Conservation (phyloP, 116 monocot species). For the Phalaenopsis hybrid region DNA sequence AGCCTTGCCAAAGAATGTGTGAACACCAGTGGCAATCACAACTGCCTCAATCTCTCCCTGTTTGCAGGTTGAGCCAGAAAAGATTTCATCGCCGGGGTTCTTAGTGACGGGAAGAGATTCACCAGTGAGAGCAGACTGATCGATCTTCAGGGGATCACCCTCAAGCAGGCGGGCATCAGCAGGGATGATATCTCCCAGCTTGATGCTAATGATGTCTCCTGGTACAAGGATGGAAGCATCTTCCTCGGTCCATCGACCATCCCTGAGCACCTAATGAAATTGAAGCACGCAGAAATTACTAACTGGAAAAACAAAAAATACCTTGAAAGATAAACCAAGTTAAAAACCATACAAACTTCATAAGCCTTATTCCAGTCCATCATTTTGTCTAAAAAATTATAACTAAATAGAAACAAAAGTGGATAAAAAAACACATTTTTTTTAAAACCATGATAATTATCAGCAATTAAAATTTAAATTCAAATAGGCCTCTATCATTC, state of each 20-base stretch:
- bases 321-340: no score
- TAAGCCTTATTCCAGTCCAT: no score
- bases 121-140: conserved; percentile 72
- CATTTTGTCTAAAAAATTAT: no score
- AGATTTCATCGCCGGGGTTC: conserved; percentile 51
- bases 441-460: no score
- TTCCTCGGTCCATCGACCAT: conserved; percentile 55
- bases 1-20: conserved; percentile 81
- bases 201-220: conserved; percentile 70
- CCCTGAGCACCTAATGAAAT: conserved; percentile 46
- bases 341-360: no score
- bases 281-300: not conserved
- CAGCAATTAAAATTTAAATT: no score
- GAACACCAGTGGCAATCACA: conserved; percentile 72
- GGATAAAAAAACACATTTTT: no score
- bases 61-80: conserved; percentile 73
- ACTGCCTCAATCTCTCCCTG: conserved; percentile 78
- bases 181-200: conserved; percentile 66
- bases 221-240: conserved; percentile 65
- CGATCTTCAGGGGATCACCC: conserved; percentile 68
- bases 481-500: no score
- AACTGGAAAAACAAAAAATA: no score
- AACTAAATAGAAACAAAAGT: no score
- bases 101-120: conserved; percentile 74
- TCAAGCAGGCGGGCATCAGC: conserved; percentile 73